Evolutionary conservation across 2,329 filamentous ascomycete genomes (phyloP).

Genomic region (Xylariaceae sp.): DNA sequence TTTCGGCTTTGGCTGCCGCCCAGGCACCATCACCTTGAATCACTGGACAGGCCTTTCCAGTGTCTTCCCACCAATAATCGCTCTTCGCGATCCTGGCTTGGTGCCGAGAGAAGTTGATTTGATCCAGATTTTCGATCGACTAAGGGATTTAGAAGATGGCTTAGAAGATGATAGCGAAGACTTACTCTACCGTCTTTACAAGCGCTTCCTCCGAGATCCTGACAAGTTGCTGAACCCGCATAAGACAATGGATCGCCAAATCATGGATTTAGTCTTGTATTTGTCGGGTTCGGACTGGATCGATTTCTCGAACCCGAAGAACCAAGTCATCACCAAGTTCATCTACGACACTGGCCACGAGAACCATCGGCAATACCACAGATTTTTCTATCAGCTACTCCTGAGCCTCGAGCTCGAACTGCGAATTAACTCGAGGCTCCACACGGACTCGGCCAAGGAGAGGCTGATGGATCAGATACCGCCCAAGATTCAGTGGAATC

Average conservation of each 20-base stretch:
- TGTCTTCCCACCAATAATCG: constrained; percentile 56
- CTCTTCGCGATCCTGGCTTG: constrained; percentile 60
- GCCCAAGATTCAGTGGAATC: constrained; percentile 70
- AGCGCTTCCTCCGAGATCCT: constrained; percentile 67
- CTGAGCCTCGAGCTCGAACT: constrained; percentile 72
- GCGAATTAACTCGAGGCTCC: constrained; percentile 65
- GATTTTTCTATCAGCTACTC: constrained; percentile 77
- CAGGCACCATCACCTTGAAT: constrained; percentile 73
- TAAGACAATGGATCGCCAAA: constrained; percentile 69
- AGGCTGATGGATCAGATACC: constrained; percentile 67
- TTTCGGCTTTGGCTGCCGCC: constrained; percentile 66
- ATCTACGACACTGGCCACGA: constrained; percentile 63
- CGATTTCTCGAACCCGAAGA: constrained; percentile 69
- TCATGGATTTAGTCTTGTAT: constrained; percentile 70
- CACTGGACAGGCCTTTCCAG: constrained; percentile 67
- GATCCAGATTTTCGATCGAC: constrained; percentile 58
- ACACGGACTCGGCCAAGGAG: constrained; percentile 65
- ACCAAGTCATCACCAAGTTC: constrained; percentile 74
- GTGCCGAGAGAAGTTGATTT: constrained; percentile 64
- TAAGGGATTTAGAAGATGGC: constrained; percentile 59
- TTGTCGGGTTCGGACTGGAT: constrained; percentile 72
- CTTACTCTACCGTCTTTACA: constrained; percentile 68
- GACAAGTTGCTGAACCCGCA: constrained; percentile 64
- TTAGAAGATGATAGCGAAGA: constrained; percentile 52
- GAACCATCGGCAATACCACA: constrained; percentile 61